These are phyloP conservation scores for Phaffia tasmanica DNA, from an alignment of 768 basidiomycete species.

Conservation along the genomic window DNA sequence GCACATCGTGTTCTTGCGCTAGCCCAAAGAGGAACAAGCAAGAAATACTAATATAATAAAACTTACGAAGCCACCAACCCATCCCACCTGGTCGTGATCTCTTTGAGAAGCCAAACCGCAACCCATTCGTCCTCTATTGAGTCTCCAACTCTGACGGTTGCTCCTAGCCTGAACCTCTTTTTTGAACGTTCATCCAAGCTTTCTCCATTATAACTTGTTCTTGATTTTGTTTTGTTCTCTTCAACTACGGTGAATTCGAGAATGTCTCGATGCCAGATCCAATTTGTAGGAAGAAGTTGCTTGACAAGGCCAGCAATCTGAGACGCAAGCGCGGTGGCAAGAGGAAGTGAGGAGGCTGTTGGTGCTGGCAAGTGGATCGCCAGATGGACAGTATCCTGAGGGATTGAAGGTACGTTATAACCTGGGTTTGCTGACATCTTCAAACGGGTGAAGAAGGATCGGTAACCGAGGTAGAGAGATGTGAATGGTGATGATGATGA, in stretches of 20 bases:
- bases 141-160: constrained; percentile 83
- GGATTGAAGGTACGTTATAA: constrained; percentile 56
- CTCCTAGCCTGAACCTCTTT: constrained; percentile 46
- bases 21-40: neutral
- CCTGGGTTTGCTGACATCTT: no score
- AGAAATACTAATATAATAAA: neutral
- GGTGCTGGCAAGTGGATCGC: constrained; percentile 52
- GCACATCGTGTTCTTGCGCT: neutral
- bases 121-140: constrained; percentile 98
- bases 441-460: no score
- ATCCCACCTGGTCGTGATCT: constrained; percentile 60
- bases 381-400: constrained; percentile 77
- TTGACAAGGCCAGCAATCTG: constrained; percentile 43
- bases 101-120: constrained; percentile 72
- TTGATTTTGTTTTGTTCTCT: no score
- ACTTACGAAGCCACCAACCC: constrained; percentile 67
- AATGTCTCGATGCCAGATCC: constrained; percentile 28
- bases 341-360: neutral
- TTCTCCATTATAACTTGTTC: no score
- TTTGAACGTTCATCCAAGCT: no score
- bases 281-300: constrained; percentile 17
- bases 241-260: neutral
- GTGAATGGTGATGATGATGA: no score
- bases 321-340: constrained; percentile 49
- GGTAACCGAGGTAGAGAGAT: no score